Percentiles rank a stretch among this genome's conserved stretches.
phyloP scores from a whole-genome alignment of 805 yeast species.

The Hanseniaspora mollemarum region DNA sequence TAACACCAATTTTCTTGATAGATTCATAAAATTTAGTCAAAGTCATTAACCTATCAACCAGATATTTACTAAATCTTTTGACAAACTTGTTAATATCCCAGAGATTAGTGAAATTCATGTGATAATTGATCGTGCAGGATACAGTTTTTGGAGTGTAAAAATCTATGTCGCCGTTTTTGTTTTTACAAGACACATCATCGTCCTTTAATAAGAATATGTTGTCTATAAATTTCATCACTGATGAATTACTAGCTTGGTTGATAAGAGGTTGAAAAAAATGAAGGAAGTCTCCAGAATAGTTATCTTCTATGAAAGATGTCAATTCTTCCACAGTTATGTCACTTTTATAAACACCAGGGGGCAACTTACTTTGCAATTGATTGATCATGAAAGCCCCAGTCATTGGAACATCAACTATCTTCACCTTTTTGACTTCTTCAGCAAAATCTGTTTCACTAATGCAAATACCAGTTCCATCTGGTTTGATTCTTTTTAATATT shows the following conservation, averaged over 20 bases:
- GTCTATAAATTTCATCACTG: neutral
- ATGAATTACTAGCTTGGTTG: neutral
- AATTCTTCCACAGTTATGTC: neutral
- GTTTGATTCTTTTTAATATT: slow-evolving; percentile 65
- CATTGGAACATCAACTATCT: slow-evolving; percentile 26
- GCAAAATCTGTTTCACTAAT: slow-evolving; percentile 28
- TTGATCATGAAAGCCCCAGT: neutral
- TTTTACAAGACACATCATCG: neutral
- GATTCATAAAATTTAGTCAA: slow-evolving; percentile 1
- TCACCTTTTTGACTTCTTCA: slow-evolving; percentile 30
- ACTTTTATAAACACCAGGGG: neutral
- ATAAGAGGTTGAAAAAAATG: no score
- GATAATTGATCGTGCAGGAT: slow-evolving; percentile 7
- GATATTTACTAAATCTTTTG: slow-evolving; percentile 4
- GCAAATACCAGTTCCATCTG: slow-evolving; percentile 48
- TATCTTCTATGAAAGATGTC: neutral
- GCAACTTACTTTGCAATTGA: neutral
- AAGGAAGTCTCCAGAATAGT: neutral
- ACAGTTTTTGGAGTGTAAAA: slow-evolving; percentile 10
- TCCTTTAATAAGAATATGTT: slow-evolving; percentile 1
- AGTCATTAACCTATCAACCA: neutral
- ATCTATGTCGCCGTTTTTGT: neutral
- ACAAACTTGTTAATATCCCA: slow-evolving; percentile 11
- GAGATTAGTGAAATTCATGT: neutral
- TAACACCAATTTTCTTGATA: slow-evolving; percentile 6